Evolutionary conservation across 2,329 filamentous ascomycete species (phyloP), one percentile per base, ranked within the genome.

Genomic region (Cercospora sesami): DNA sequence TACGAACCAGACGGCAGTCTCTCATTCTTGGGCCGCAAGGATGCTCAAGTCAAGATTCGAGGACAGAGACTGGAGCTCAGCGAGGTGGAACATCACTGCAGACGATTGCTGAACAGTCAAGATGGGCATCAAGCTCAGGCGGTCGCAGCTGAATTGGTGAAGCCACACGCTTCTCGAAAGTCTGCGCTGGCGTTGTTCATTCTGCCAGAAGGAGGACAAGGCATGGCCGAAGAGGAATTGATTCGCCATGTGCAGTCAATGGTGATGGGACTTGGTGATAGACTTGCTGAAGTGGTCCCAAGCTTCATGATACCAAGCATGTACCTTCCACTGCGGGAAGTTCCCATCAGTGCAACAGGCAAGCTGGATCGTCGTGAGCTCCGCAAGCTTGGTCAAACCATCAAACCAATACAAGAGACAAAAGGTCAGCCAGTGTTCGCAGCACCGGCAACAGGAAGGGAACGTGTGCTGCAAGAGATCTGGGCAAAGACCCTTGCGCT

Each of bases 221-320:
- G 6, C 8, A 48, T 23, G 45, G n/a, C 7, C 55, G 12, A 59
- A 18, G 30, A 65, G n/a, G 48, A 45, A 26, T 1, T 60, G 63
- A 14, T 23, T 9, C 16, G 57, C 6, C 26, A 36, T 30, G 36
- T 60, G 16, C 14, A 31, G 55, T n/a, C n/a, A 26, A 53, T 51
- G 53, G 36, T 36, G 14, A 39, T 7, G 16, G 39, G 10, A 26
- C 45, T 65, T 42, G 51, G 36, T 12, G 1, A 18, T 21, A 26
- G 45, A 26, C 33, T 65, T 14, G 26, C 36, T 18, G 33, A 39
- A 14, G 23, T n/a, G 8, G 18, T 62, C 10, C 59, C 64, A 14
- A 74, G 79, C 0, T 96, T 96, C 77, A 95, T 95, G 91, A 79
- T 96, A 1, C 94, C 94, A 0, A 88, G 87, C 0, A 86, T 88